Evolutionary conservation across 139 green algal genomes (phyloP), one percentile per base, ranked within the genome.

Genomic region (Ostreobium quekettii): DNA sequence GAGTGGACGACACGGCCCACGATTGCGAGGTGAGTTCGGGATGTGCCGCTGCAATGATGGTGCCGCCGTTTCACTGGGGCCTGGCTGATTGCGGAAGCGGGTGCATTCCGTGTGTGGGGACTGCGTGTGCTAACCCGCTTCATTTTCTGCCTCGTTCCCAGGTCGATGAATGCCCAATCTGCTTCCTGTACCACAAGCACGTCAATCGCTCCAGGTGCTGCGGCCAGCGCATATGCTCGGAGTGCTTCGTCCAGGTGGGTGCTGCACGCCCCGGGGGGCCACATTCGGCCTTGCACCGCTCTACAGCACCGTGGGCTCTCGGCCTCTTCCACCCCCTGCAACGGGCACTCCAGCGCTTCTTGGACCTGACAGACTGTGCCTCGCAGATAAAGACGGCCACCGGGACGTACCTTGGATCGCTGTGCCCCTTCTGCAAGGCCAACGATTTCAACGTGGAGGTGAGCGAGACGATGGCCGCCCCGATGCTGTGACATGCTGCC

Each of bases 1-100:
- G 71, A 2, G 2, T 35, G 0, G 78, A 81, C 5, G 75, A 79
- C 42, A 53, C 42, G 15, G 42, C 15, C 15, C 15, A 53, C 11
- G 11, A 11, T 11, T 19, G 42, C 42, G 42, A 53, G 42, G 42
- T 53, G 42, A 53, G 42, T 53, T 53, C 42, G 11, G 42, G 11
- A 53, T n/a, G n/a, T n/a, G n/a, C n/a, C n/a, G n/a, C n/a, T n/a
- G n/a, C n/a, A n/a, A n/a, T n/a, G n/a, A n/a, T n/a, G n/a, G n/a
- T n/a, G n/a, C n/a, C n/a, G n/a, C n/a, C n/a, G n/a, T n/a, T n/a
- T n/a, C n/a, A n/a, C n/a, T n/a, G n/a, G n/a, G n/a, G n/a, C n/a
- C n/a, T n/a, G n/a, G n/a, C n/a, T n/a, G n/a, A n/a, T n/a, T n/a
- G n/a, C n/a, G n/a, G n/a, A n/a, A n/a, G n/a, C n/a, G n/a, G n/a